Evolutionary conservation across 2,329 filamentous ascomycete genomes (phyloP), one percentile per base, ranked within the genome.

Genomic region (Exutisphaerella laricina): DNA sequence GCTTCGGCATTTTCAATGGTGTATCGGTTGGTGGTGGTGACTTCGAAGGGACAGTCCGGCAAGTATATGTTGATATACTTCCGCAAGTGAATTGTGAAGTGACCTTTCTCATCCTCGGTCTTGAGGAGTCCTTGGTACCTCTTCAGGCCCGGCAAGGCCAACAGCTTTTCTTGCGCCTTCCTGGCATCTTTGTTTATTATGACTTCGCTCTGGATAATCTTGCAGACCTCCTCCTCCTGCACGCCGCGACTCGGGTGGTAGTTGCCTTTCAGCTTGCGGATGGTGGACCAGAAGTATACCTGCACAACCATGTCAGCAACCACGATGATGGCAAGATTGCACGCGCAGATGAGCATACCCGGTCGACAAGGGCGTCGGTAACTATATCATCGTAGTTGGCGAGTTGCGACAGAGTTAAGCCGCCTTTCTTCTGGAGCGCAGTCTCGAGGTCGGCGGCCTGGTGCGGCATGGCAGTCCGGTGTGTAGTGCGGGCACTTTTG

Each of bases 271-370:
- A 97, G 95, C 68, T 98, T 98, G 52, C 90, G 89, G 46, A 96
- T 95, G 3, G 79, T 85, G 4, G 90, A 90, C 90, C 92, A 97
- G 72, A 92, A 98, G 67, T 86, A 96, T 7, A 88, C 84, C 90
- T 96, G 33, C 25, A 21, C 13, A 13, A 12, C 16, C 14, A 17
- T n/a, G 28, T 46, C 41, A 50, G 32, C 38, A 13, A 26, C 18
- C 4, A 18, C 7, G 13, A 34, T 13, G 18, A 14, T 49, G 55
- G 47, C 16, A 46, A 35, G 32, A 20, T 26, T 8, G 22, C 13
- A 39, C 28, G 30, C 12, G 6, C n/a, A 10, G n/a, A 37, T 7
- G 22, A 40, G 76, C 85, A 69, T 77, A 96, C 90, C 70, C 90
- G 88, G 68, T 98, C 92, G 48, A 98, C 82, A 40, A 98, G 80